Conservation (phyloP, 2,329 filamentous ascomycete species). For the Aspergillus floridensis region DNA sequence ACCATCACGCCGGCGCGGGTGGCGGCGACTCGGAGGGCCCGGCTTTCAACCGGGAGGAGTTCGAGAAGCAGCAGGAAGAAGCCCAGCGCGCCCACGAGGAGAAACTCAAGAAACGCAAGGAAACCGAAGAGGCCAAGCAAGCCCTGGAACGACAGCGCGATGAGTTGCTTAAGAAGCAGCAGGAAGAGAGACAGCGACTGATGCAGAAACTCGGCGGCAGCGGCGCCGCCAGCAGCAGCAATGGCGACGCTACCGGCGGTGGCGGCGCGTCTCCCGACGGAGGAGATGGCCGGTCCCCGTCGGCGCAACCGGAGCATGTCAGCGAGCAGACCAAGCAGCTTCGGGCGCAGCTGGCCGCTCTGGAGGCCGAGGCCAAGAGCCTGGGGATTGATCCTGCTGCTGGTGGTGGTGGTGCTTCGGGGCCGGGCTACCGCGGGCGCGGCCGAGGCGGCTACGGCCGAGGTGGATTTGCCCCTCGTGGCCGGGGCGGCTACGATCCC, state of each 20-base stretch:
- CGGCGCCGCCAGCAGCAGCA: constrained; percentile 27
- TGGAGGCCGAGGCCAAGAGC: constrained; percentile 55
- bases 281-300: constrained; percentile 18
- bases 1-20: constrained; percentile 12
- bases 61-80: constrained; percentile 55
- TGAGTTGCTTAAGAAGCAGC: constrained; percentile 52
- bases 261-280: constrained; percentile 23
- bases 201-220: constrained; percentile 49
- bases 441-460: constrained; percentile 39
- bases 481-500: constrained; percentile 39
- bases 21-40: constrained; percentile 38
- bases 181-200: constrained; percentile 54
- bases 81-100: constrained; percentile 58
- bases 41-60: constrained; percentile 52
- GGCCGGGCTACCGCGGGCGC: constrained; percentile 28
- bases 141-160: constrained; percentile 55
- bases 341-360: constrained; percentile 53
- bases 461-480: constrained; percentile 40
- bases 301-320: constrained; percentile 33
- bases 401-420: constrained; percentile 30
- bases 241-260: constrained; percentile 23
- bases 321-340: constrained; percentile 53
- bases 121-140: constrained; percentile 50
- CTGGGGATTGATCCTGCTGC: constrained; percentile 51
- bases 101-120: constrained; percentile 51